Conservation (phyloP, 1,139 yeast genomes). For the Candida neerlandica region DNA sequence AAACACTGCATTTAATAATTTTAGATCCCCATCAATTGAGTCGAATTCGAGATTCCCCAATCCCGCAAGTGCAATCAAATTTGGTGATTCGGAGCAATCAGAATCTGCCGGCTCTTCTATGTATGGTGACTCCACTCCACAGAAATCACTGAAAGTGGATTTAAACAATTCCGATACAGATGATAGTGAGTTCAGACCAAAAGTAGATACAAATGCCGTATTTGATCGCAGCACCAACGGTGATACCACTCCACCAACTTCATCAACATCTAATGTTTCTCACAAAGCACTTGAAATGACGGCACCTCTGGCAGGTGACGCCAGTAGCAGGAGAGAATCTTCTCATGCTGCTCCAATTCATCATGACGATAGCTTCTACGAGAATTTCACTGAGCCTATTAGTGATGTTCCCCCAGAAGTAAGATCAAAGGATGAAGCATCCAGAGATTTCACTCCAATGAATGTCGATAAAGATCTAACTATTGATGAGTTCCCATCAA, state of each 20-base stretch:
- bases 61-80: slow-evolving; percentile 3
- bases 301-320: background rate
- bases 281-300: slow-evolving; percentile 9
- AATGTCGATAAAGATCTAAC: background rate
- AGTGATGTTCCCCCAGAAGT: slow-evolving; percentile 10
- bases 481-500: background rate
- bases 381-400: slow-evolving; percentile 12
- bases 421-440: background rate
- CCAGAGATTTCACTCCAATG: slow-evolving; percentile 4
- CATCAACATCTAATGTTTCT: slow-evolving; percentile 25
- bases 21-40: slow-evolving; percentile 25
- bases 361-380: slow-evolving; percentile 6
- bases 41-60: slow-evolving; percentile 11
- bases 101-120: slow-evolving; percentile 1
- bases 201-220: slow-evolving; percentile 13
- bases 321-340: background rate
- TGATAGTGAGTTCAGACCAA: slow-evolving; percentile 9
- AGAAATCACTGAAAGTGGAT: slow-evolving; percentile 2
- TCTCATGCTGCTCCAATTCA: no score
- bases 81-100: background rate
- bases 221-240: slow-evolving; percentile 24
- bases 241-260: slow-evolving; percentile 26
- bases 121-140: background rate
- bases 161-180: slow-evolving; percentile 11
- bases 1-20: slow-evolving; percentile 47